Percentiles rank a stretch among this genome's conserved stretches.
These are phyloP conservation scores for Thelonectria blattea DNA, from an alignment of 2,329 filamentous ascomycete genomes.

Conservation along the genomic window DNA sequence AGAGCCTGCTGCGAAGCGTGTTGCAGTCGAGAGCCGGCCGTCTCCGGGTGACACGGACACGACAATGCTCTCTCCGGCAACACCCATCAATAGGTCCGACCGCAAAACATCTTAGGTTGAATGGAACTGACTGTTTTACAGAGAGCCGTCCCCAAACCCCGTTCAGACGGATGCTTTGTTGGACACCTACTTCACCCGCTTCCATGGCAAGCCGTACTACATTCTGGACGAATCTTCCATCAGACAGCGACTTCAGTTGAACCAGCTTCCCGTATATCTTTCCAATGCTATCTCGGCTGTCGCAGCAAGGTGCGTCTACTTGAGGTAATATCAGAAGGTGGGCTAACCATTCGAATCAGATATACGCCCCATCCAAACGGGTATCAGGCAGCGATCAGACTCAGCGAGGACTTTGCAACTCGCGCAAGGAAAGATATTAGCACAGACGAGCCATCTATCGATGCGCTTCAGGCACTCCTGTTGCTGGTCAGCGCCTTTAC, in stretches of 20 bases:
- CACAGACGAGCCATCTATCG: constrained; percentile 80
- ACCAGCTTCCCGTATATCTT: constrained; percentile 65
- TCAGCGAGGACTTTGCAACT: constrained; percentile 76
- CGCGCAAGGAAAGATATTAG: constrained; percentile 74
- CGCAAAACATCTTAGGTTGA: not conserved
- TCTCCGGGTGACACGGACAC: constrained; percentile 33
- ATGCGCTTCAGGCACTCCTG: constrained; percentile 76
- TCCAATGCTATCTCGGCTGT: constrained; percentile 66
- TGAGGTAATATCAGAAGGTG: not conserved
- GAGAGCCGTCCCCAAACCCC: constrained; percentile 52
- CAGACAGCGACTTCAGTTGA: constrained; percentile 72
- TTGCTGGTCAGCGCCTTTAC: constrained; percentile 78
- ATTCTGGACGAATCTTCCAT: constrained; percentile 80
- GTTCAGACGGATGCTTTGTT: constrained; percentile 68
- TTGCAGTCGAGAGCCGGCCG: constrained; percentile 45
- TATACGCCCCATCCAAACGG: constrained; percentile 72
- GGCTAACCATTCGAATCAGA: constrained; percentile 43
- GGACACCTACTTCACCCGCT: constrained; percentile 78
- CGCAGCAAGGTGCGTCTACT: constrained; percentile 59
- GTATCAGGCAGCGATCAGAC: constrained; percentile 69
- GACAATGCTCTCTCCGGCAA: constrained; percentile 34
- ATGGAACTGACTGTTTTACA: constrained; percentile 35
- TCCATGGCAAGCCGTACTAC: constrained; percentile 83
- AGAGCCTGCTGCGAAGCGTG: constrained; percentile 51
- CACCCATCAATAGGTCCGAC: constrained; percentile 36